phyloP scores from a whole-genome alignment of 1,284 basidiomycete genomes.

The Moniliella sp. region DNA sequence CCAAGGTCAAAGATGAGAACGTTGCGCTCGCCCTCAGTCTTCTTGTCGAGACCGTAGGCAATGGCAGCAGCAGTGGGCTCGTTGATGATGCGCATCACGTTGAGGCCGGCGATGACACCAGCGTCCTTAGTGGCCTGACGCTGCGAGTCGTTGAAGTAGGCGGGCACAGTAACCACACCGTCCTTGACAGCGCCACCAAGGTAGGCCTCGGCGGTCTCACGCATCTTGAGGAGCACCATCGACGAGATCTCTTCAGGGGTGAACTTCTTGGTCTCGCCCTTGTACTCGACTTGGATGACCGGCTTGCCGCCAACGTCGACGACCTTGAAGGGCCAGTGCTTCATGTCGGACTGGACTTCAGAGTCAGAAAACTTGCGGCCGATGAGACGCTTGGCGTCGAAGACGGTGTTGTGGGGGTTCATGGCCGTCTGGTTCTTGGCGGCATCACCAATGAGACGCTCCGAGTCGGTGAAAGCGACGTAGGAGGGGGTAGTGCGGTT shows the following conservation, averaged over 20 bases:
- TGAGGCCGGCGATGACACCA: slow-evolving; percentile 82
- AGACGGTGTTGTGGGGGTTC: slow-evolving; percentile 41
- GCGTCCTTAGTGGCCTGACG: slow-evolving; percentile 93
- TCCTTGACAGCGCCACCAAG: slow-evolving; percentile 59
- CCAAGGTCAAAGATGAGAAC: slow-evolving; percentile 97
- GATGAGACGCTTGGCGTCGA: slow-evolving; percentile 73
- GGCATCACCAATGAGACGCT: too few species aligned
- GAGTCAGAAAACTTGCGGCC: slow-evolving; percentile 61
- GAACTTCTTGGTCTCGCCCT: slow-evolving; percentile 75
- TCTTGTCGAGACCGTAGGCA: slow-evolving; percentile 93
- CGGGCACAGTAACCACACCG: slow-evolving; percentile 71
- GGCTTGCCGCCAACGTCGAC: slow-evolving; percentile 63
- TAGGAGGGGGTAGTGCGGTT: slow-evolving; percentile 78
- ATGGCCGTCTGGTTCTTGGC: slow-evolving; percentile 61
- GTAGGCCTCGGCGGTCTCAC: slow-evolving; percentile 91
- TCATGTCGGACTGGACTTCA: slow-evolving; percentile 82
- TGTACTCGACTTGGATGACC: slow-evolving; percentile 66
- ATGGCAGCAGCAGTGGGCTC: slow-evolving; percentile 86
- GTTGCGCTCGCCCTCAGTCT: slow-evolving; percentile 59
- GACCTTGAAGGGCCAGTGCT: slow-evolving; percentile 83
- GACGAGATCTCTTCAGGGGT: slow-evolving; percentile 90
- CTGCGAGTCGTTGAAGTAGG: slow-evolving; percentile 94
- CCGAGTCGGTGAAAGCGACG: slow-evolving; percentile 48
- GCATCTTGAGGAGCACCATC: slow-evolving; percentile 94
- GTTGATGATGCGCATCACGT: slow-evolving; percentile 92